phyloP scores from a whole-genome alignment of 306 rosid genomes.

The Vigna angularis region DNA sequence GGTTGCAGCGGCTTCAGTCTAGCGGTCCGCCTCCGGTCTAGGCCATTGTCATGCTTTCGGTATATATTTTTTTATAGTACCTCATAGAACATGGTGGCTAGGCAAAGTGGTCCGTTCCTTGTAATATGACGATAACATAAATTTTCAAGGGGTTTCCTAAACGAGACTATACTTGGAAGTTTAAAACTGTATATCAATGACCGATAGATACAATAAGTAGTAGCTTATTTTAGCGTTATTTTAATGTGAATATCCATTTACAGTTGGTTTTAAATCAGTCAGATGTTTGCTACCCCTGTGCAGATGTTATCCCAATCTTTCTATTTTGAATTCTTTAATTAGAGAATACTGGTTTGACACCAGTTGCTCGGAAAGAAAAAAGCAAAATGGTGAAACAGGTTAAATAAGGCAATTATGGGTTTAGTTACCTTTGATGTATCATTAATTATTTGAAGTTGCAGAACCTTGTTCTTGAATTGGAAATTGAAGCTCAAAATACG shows the following conservation, averaged over 20 bases:
- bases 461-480: background rate
- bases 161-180: constrained; percentile 12
- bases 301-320: too few relatives aligned
- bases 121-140: constrained; percentile 8
- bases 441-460: background rate
- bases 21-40: constrained; percentile 49
- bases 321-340: too few relatives aligned
- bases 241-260: constrained; percentile 5
- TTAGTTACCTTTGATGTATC: background rate
- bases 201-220: background rate
- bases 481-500: background rate
- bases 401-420: background rate
- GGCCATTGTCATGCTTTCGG: constrained; percentile 28
- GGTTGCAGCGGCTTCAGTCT: constrained; percentile 75
- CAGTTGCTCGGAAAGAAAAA: too few relatives aligned
- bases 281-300: background rate
- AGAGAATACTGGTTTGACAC: too few relatives aligned
- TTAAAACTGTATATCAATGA: constrained; percentile 20
- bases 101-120: constrained; percentile 7
- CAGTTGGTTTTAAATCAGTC: background rate
- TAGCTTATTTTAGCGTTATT: background rate
- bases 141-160: constrained; percentile 17
- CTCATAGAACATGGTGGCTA: constrained; percentile 14
- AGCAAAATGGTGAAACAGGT: background rate
- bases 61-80: constrained; percentile 26